A percentile compares a stretch with the other conserved stretches of the same genome.
Conservation (phyloP, 1,139 yeast genomes). For the Debaryomyces psychrophilus region DNA sequence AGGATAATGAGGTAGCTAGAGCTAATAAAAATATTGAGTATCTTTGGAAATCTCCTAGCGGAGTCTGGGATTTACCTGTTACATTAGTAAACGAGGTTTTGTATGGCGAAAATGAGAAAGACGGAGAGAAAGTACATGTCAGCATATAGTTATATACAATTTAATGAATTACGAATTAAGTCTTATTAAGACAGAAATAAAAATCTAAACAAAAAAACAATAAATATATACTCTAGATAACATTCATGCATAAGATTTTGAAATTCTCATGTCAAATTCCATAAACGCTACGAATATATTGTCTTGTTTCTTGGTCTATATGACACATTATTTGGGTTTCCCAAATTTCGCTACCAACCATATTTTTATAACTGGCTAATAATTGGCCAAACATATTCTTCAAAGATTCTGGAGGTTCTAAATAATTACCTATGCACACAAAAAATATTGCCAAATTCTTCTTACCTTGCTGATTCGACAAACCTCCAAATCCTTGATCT, state of each 20-base stretch:
- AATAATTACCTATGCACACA: slow-evolving; percentile 65
- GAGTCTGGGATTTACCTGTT: slow-evolving; percentile 82
- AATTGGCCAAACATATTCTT: slow-evolving; percentile 48
- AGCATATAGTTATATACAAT: not conserved
- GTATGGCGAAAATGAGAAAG: slow-evolving; percentile 36
- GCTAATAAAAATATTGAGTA: slow-evolving; percentile 30
- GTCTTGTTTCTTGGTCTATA: slow-evolving; percentile 36
- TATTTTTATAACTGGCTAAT: slow-evolving; percentile 47
- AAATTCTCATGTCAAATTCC: slow-evolving; percentile 20
- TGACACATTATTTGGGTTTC: slow-evolving; percentile 32
- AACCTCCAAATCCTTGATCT: slow-evolving; percentile 56
- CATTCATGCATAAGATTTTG: slow-evolving; percentile 6
- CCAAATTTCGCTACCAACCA: slow-evolving; percentile 50
- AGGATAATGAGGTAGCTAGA: slow-evolving; percentile 10
- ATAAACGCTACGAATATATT: slow-evolving; percentile 25
- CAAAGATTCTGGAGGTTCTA: slow-evolving; percentile 51
- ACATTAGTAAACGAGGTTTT: slow-evolving; percentile 70
- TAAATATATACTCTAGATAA: slow-evolving; percentile 6
- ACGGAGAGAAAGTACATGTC: not conserved
- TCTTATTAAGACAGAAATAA: slow-evolving; percentile 4
- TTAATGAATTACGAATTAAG: slow-evolving; percentile 6
- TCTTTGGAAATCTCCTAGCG: slow-evolving; percentile 66
- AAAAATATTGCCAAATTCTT: slow-evolving; percentile 58
- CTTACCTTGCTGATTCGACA: slow-evolving; percentile 48
- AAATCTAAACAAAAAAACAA: slow-evolving; percentile 7